Percentiles rank a stretch among this genome's conserved stretches.
These are phyloP conservation scores for Pseudogymnoascus sp. DNA, from an alignment of 2,329 filamentous ascomycete species.

Conservation along the genomic window DNA sequence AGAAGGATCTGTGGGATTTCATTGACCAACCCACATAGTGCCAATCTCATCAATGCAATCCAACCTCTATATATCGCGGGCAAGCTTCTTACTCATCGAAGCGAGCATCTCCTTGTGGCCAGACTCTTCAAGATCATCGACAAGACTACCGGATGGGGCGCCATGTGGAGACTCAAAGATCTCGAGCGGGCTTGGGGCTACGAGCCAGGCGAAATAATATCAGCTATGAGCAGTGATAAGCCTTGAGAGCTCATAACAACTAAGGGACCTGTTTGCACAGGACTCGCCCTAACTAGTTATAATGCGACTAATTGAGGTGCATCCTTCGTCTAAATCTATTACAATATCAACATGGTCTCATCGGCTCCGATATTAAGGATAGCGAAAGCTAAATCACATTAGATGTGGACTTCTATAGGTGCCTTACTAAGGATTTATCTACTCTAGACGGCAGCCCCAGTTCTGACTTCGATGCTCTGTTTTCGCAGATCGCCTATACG, in stretches of 20 bases:
- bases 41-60: conserved; percentile 50
- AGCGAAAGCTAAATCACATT: too few species aligned
- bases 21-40: conserved; percentile 46
- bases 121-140: conserved; percentile 45
- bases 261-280: background rate
- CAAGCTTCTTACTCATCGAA: conserved; percentile 43
- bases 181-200: conserved; percentile 32
- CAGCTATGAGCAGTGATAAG: background rate
- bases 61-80: conserved; percentile 52
- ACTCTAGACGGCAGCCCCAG: too few species aligned
- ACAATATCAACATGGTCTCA: too few species aligned
- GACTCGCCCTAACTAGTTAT: too few species aligned
- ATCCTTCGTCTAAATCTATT: too few species aligned
- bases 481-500: too few species aligned
- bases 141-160: conserved; percentile 45
- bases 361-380: too few species aligned
- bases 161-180: conserved; percentile 46
- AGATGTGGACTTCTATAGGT: too few species aligned
- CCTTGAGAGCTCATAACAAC: background rate
- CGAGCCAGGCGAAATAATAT: conserved; percentile 1
- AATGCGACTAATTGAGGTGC: too few species aligned
- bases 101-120: conserved; percentile 35
- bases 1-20: conserved; percentile 50
- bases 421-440: too few species aligned
- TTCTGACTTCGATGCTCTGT: too few species aligned